Conservation (phyloP, 768 basidiomycete species). For the Auricularia heimuer region DNA sequence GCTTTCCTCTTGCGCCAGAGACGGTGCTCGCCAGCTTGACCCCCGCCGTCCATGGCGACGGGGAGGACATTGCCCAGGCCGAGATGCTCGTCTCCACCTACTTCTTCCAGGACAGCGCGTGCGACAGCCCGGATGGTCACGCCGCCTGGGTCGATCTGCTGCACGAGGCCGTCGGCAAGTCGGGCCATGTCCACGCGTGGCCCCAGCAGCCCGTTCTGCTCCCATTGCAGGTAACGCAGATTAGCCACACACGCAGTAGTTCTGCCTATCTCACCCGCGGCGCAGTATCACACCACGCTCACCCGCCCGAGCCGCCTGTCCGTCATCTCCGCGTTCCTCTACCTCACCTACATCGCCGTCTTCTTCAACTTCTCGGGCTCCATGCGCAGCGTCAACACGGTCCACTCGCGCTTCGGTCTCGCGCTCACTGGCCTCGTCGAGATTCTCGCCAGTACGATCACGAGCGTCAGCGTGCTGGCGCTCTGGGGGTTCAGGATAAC, state of each 20-base stretch:
- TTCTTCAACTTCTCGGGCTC: constrained; percentile 66
- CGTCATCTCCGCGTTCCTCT: constrained; percentile 61
- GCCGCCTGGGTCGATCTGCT: constrained; percentile 53
- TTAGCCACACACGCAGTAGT: not conserved
- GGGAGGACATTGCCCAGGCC: constrained; percentile 47
- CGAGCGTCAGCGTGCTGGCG: constrained; percentile 86
- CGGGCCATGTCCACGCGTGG: constrained; percentile 28
- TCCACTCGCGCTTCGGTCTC: constrained; percentile 85
- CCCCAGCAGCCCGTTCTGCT: constrained; percentile 35
- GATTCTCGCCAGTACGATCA: constrained; percentile 85
- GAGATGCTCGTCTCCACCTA: constrained; percentile 71
- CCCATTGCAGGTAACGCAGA: constrained; percentile 32
- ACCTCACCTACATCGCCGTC: constrained; percentile 67
- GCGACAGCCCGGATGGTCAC: constrained; percentile 53
- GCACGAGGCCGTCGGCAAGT: constrained; percentile 28
- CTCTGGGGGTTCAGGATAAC: constrained; percentile 81
- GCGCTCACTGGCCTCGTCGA: constrained; percentile 91
- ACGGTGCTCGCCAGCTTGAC: constrained; percentile 74
- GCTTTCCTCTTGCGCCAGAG: constrained; percentile 54
- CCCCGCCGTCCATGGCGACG: constrained; percentile 37
- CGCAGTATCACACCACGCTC: constrained; percentile 13
- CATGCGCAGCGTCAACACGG: constrained; percentile 66
- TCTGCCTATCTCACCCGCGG: constrained; percentile 3
- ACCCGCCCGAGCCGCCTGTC: constrained; percentile 26
- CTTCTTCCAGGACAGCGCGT: constrained; percentile 70